phyloP scores from a whole-genome alignment of 495 filamentous ascomycete genomes.

The Parathielavia appendiculata region DNA sequence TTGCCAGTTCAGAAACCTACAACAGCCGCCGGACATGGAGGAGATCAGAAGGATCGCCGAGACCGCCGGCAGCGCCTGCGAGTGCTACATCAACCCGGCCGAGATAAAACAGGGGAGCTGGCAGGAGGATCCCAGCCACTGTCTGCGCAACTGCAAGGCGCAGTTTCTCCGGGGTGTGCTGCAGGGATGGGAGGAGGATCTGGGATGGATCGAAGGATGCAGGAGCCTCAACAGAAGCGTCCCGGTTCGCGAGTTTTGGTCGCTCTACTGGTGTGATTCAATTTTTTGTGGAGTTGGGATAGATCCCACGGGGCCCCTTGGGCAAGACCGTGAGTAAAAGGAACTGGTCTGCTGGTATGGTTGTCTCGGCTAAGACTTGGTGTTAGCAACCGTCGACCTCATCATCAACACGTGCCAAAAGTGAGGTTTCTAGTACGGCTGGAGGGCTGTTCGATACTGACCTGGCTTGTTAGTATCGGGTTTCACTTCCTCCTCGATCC shows the following conservation, averaged over 20 bases:
- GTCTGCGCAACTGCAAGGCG: slow-evolving; percentile 24
- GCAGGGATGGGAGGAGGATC: slow-evolving; percentile 17
- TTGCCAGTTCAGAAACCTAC: neutral
- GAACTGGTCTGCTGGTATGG: neutral
- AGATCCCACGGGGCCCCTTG: slow-evolving; percentile 21
- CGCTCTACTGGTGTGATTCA: slow-evolving; percentile 45
- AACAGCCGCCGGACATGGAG: slow-evolving; percentile 3
- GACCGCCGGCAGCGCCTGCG: slow-evolving; percentile 19
- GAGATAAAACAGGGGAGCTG: slow-evolving; percentile 8
- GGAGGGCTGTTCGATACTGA: neutral
- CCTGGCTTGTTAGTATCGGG: slow-evolving; percentile 30
- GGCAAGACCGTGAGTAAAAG: slow-evolving; percentile 44
- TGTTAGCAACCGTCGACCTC: slow-evolving; percentile 38
- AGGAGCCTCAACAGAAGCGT: slow-evolving; percentile 16
- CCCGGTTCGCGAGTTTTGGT: slow-evolving; percentile 29
- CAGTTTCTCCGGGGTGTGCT: slow-evolving; percentile 21
- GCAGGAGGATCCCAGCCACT: slow-evolving; percentile 15
- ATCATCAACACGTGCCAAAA: slow-evolving; percentile 47
- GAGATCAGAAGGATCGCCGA: slow-evolving; percentile 10
- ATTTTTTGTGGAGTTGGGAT: slow-evolving; percentile 42
- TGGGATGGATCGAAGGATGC: slow-evolving; percentile 22
- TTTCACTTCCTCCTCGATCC: slow-evolving; percentile 36
- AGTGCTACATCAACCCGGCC: slow-evolving; percentile 24
- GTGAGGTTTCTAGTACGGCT: slow-evolving; percentile 28
- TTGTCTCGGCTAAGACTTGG: slow-evolving; percentile 23